Evolutionary conservation across 1,284 basidiomycete genomes (phyloP), one percentile per base, ranked within the genome.

Genomic region (Boletus smithii): DNA sequence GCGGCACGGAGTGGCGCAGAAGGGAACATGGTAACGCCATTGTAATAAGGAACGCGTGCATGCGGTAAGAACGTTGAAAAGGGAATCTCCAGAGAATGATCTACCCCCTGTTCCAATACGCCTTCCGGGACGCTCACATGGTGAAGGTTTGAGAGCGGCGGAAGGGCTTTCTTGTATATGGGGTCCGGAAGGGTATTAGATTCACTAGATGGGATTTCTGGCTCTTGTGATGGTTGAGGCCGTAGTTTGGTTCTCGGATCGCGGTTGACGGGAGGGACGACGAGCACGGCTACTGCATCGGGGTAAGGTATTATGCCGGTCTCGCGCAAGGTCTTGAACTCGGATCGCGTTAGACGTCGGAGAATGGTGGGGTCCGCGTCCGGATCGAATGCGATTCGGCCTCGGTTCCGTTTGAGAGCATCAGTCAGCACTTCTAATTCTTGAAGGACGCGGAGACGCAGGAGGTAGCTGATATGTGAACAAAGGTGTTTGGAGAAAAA

Each of bases 391-490:
- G 42, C 14, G 17, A 34, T 22, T 40, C 29, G 46, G 3, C 29
- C 2, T 11, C 33, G 44, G 17, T 33, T 48, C 20, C 13, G 41
- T 46, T 51, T 54, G 18, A 65, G 50, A 8, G 34, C 14, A 20
- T 49, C 72, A 1, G 66, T 67, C 31, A 89, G 66, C 8, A 88
- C 58, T 33, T 82, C 73, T 4, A 90, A 64, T 58, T 90, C 88
- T 60, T 89, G 87, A 3, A 90, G 67, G 13, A 88, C 75, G 17
- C 87, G 80, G 16, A 85, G 61, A 35, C 87, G 83, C 10, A 90
- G 69, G 16, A 85, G 70, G 58, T 88, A 82, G 2, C 68, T 66
- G 31, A 86, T 72, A 42, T 88, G 82, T 30, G 73, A 65, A 11
- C 63, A 60, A 9, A 86, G 61, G n/a, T 68, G 58, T 13, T 69